Percentiles rank a stretch among this genome's conserved stretches.
Conservation (phyloP, 352 stramenopile genomes). For the Globisporangium viniferum region DNA sequence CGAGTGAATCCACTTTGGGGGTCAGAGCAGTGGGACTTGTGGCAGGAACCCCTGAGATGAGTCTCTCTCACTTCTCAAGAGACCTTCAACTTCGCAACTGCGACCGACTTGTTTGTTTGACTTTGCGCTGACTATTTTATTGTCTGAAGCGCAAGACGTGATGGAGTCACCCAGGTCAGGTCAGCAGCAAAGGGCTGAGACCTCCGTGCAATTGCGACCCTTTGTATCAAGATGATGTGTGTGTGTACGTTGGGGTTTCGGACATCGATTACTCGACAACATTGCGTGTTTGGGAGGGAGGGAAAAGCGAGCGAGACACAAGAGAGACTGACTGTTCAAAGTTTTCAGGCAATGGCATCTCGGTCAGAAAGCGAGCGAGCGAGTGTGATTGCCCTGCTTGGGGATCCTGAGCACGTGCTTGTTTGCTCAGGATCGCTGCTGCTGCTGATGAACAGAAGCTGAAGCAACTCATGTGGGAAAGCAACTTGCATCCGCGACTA, state of each 20-base stretch:
- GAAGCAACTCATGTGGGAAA: neutral
- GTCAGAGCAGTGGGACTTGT: neutral
- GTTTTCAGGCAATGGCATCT: neutral
- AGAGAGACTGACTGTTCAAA: neutral
- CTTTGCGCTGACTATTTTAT: neutral
- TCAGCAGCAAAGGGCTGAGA: neutral
- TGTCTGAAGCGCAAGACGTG: neutral
- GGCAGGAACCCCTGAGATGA: slow-evolving; percentile 6
- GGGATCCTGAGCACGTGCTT: too few relatives aligned
- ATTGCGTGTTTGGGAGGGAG: neutral
- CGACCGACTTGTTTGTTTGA: neutral
- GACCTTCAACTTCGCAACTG: neutral
- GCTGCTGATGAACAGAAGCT: neutral
- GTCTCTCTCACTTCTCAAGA: neutral
- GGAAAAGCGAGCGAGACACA: neutral
- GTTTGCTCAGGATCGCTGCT: too few relatives aligned
- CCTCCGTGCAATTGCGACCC: neutral
- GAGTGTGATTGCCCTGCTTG: neutral
- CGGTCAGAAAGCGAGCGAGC: neutral
- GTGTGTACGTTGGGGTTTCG: neutral
- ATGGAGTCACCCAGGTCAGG: neutral
- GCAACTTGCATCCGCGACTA: neutral
- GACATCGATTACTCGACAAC: neutral
- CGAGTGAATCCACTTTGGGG: slow-evolving; percentile 5
- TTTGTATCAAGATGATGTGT: neutral